Conservation (phyloP, 2,329 filamentous ascomycete genomes). For the Phialophora expanda region DNA sequence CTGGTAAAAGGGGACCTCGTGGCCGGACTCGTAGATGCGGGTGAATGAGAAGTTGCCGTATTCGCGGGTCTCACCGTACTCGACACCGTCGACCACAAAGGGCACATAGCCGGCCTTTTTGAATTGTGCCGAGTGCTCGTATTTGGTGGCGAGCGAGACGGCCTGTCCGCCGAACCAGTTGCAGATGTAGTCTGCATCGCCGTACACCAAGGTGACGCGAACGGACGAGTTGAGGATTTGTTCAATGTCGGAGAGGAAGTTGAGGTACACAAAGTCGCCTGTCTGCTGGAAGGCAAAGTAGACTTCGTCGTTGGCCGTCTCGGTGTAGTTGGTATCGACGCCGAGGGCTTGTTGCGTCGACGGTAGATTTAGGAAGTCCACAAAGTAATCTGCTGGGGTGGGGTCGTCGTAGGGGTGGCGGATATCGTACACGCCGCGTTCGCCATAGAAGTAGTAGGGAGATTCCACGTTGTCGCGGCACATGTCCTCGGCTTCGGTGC, state of each 20-base stretch:
- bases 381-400: constrained; percentile 66
- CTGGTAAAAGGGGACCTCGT: constrained; percentile 67
- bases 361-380: constrained; percentile 64
- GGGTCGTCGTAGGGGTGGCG: constrained; percentile 63
- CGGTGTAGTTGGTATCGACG: constrained; percentile 64
- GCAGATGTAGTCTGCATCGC: constrained; percentile 62
- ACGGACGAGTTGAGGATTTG: constrained; percentile 64
- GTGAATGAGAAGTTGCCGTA: constrained; percentile 75
- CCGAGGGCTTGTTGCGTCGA: constrained; percentile 63
- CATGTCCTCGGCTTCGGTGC: constrained; percentile 60
- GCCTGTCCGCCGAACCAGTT: constrained; percentile 74
- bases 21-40: constrained; percentile 69
- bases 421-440: constrained; percentile 66
- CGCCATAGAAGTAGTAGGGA: constrained; percentile 61
- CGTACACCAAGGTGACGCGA: constrained; percentile 74
- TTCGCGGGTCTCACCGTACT: constrained; percentile 76
- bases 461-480: constrained; percentile 64
- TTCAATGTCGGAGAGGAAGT: constrained; percentile 65
- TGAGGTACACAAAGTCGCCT: constrained; percentile 68
- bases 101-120: constrained; percentile 71
- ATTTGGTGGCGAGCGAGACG: constrained; percentile 66
- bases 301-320: constrained; percentile 48
- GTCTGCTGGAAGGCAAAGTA: constrained; percentile 58
- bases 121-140: constrained; percentile 62
- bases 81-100: constrained; percentile 68